Base-by-base conservation (phyloP, 2,329 filamentous ascomycete species). In the Xenosphaeropsis pyriputrescens region DNA sequence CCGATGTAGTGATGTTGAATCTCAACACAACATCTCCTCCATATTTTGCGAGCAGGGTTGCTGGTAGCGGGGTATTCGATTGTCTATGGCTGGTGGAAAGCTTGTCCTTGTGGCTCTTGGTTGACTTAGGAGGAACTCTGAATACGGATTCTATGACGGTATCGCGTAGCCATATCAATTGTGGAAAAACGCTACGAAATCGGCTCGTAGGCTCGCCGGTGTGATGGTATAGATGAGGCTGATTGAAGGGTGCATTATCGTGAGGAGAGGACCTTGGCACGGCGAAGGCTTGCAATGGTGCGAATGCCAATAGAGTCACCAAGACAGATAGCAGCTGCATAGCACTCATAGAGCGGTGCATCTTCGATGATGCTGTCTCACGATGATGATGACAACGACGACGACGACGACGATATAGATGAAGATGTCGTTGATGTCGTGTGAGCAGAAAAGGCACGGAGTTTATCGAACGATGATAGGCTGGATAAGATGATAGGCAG, bases 21-120 rank as follows among this genome's bases (percentile, higher is more conserved):
- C 91, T 78, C 44, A 96, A 63, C 13, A 98, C 85, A n/a, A 94
- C 68, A 57, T 95, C 79, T 44, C 80, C 73, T 43, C 75, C 74
- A 55, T 94, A 94, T 45, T 62, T 61, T 18, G 53, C 60, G 18
- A 62, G 55, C 11, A 55, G 39, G 13, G 44, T 53, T 2, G 46
- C 40, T 4, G 54, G 52, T 18, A 62, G 46, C 54, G 41, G 50
- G 45, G 51, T 50, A 39, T 43, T 54, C 35, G 50, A 43, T 12
- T 47, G 40, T 30, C 39, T 37, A 8, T 38, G 36, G 6, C 32
- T 38, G 19, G 41, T 34, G 22, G 32, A 37, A 14, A 42, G 36
- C 26, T 44, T 46, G 15, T 49, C 36, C 13, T 32, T 48, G 44
- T 49, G 43, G 46, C 41, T 43, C 41, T 32, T 45, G 44, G 29